Evolutionary conservation across 768 basidiomycete species (phyloP), one percentile per base, ranked within the genome.

Genomic region (Austroboletus eburneus): DNA sequence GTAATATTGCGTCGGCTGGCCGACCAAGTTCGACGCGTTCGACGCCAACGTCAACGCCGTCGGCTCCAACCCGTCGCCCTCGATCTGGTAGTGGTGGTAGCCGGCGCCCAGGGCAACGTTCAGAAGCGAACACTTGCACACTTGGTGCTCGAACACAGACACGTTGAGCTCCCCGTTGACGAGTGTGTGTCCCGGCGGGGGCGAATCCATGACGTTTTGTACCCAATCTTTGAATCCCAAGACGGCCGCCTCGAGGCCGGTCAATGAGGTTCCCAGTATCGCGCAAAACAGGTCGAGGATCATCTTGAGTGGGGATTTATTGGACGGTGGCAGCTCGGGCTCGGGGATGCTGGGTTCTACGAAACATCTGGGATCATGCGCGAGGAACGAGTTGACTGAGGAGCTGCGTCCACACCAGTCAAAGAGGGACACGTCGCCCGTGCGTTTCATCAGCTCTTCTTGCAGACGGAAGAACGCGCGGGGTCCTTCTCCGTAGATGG

Each of bases 381-480:
- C 61, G 21, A 62, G 48, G 40, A 57, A 56, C 13, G 62, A 40
- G 51, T 62, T 62, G 50, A 54, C 25, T 3, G 46, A 25, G 14
- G 62, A 52, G n/a, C 37, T 37, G 5, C 32, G 46, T 29, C 61
- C 61, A 24, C 51, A 51, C 59, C 62, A 62, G 38, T 64, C 59
- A 30, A 62, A 62, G 27, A 62, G 42, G 1, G 58, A 50, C 29
- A 51, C 16, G 3, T 62, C 61, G 3, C 50, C 42, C 1, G 62
- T 61, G 36, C 62, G 56, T 30, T 58, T 63, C 46, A 62, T 58
- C 45, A 62, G 47, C 18, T 62, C 61, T 18, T 61, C 59, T 39
- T 62, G 61, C 22, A 65, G 40, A 21, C 64, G 56, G 41, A 52
- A 45, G 46, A 66, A 66, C 9, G 64, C 65, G 24, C 54, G 56